Conservation (phyloP, 257 asterid genomes). For the Lavandula angustifolia region DNA sequence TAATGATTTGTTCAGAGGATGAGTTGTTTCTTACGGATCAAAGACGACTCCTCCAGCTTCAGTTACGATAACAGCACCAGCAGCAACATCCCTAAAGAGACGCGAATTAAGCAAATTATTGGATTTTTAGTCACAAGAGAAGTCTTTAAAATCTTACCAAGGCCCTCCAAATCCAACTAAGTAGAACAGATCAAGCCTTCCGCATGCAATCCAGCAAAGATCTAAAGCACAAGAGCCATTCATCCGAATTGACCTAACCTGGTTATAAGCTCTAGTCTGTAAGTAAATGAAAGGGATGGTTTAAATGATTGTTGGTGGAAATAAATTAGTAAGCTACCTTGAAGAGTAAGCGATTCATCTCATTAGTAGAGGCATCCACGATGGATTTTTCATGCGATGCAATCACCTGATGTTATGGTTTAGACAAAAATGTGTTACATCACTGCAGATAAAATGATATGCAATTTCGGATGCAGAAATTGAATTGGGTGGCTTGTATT, state of each 20-base stretch:
- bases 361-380: constrained; percentile 63
- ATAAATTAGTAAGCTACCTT: constrained; percentile 47
- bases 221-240: constrained; percentile 85
- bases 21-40: constrained; percentile 68
- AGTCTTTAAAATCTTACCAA: constrained; percentile 44
- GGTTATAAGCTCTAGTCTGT: constrained; percentile 12
- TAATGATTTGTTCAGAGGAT: neutral
- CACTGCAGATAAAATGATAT: neutral
- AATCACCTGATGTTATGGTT: constrained; percentile 54
- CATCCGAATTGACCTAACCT: constrained; percentile 89
- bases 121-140: constrained; percentile 6
- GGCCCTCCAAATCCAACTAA: constrained; percentile 87
- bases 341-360: constrained; percentile 71
- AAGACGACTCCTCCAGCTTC: constrained; percentile 83
- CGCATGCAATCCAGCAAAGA: constrained; percentile 86
- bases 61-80: constrained; percentile 76
- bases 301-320: constrained; percentile 2
- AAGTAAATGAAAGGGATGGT: constrained; percentile 1
- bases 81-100: constrained; percentile 77
- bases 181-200: constrained; percentile 81
- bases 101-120: constrained; percentile 15
- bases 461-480: constrained; percentile 5
- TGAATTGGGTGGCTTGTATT: neutral
- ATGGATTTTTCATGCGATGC: constrained; percentile 66
- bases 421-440: constrained; percentile 12